phyloP scores from a whole-genome alignment of 2,329 filamentous ascomycete species.

The Blastomyces silverae region DNA sequence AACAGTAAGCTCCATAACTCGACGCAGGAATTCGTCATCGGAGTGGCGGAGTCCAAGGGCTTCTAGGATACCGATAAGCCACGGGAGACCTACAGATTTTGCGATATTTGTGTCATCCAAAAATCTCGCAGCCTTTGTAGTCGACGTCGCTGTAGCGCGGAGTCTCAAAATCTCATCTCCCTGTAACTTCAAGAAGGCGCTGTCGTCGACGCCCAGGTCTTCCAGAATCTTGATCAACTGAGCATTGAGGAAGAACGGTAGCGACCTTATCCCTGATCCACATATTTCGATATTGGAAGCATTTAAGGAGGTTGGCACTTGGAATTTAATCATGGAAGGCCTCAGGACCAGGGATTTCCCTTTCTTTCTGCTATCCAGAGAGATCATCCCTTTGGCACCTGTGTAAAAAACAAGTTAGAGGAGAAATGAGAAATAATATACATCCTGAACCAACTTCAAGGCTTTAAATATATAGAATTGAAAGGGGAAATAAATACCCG shows the following conservation, averaged over 20 bases:
- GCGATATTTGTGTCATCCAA: constrained; percentile 58
- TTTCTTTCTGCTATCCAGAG: constrained; percentile 55
- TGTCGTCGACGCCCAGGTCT: constrained; percentile 57
- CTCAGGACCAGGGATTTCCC: constrained; percentile 58
- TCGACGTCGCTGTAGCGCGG: constrained; percentile 51
- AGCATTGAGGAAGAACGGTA: constrained; percentile 66
- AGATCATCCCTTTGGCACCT: constrained; percentile 71
- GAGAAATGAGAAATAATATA: background rate
- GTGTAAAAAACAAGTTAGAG: constrained; percentile 22
- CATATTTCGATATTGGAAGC: constrained; percentile 27
- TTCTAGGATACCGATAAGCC: constrained; percentile 54
- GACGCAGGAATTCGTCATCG: constrained; percentile 62
- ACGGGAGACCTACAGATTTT: constrained; percentile 53
- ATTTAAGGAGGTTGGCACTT: constrained; percentile 46
- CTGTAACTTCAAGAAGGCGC: constrained; percentile 61
- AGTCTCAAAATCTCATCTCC: constrained; percentile 55
- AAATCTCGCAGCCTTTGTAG: constrained; percentile 59
- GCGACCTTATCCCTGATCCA: constrained; percentile 55
- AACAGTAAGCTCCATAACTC: constrained; percentile 62
- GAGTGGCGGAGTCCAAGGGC: constrained; percentile 58
- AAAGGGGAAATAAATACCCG: constrained; percentile 39
- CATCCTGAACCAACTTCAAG: background rate
- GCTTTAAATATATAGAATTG: background rate
- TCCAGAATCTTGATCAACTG: constrained; percentile 82
- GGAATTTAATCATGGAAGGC: constrained; percentile 73